Percentiles rank a stretch among this genome's conserved stretches.
phyloP scores from a whole-genome alignment of 2,329 filamentous ascomycete species.

The Calonectria naviculata region DNA sequence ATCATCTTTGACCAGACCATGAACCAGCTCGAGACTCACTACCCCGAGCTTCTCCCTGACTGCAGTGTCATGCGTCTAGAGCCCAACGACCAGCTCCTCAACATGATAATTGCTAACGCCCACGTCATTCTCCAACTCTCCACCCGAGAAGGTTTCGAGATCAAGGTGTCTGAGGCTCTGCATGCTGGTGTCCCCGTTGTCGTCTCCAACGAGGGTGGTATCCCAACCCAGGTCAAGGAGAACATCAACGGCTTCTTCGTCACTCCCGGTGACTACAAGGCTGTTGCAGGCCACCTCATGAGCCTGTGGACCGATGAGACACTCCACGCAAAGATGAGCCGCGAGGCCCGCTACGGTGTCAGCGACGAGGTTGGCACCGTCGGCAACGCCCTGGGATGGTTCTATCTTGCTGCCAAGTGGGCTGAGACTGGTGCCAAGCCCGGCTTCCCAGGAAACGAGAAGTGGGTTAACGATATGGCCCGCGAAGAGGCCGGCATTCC shows the following conservation, averaged over 20 bases:
- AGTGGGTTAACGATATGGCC: slow-evolving; percentile 55
- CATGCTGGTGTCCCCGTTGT: slow-evolving; percentile 85
- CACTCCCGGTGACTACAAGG: slow-evolving; percentile 74
- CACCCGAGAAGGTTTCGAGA: slow-evolving; percentile 85
- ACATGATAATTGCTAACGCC: slow-evolving; percentile 78
- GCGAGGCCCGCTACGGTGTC: slow-evolving; percentile 72
- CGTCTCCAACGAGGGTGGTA: slow-evolving; percentile 80
- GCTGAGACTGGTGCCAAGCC: slow-evolving; percentile 61
- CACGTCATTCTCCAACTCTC: slow-evolving; percentile 83
- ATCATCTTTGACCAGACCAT: slow-evolving; percentile 79
- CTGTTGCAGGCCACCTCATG: slow-evolving; percentile 75
- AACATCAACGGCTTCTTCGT: slow-evolving; percentile 80
- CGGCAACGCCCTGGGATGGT: slow-evolving; percentile 80
- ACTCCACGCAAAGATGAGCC: slow-evolving; percentile 74
- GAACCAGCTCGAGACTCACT: slow-evolving; percentile 71
- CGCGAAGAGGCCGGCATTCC: slow-evolving; percentile 65
- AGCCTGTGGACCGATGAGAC: slow-evolving; percentile 73
- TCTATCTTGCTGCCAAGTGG: slow-evolving; percentile 79
- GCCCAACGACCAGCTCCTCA: slow-evolving; percentile 83
- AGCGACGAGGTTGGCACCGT: slow-evolving; percentile 87
- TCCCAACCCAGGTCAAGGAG: slow-evolving; percentile 81
- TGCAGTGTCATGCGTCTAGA: slow-evolving; percentile 82
- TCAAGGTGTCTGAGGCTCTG: slow-evolving; percentile 86
- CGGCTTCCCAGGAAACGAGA: slow-evolving; percentile 66
- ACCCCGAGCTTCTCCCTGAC: slow-evolving; percentile 70